Base-by-base conservation (phyloP, 495 filamentous ascomycete genomes). In the Penicillium robsamsonii region DNA sequence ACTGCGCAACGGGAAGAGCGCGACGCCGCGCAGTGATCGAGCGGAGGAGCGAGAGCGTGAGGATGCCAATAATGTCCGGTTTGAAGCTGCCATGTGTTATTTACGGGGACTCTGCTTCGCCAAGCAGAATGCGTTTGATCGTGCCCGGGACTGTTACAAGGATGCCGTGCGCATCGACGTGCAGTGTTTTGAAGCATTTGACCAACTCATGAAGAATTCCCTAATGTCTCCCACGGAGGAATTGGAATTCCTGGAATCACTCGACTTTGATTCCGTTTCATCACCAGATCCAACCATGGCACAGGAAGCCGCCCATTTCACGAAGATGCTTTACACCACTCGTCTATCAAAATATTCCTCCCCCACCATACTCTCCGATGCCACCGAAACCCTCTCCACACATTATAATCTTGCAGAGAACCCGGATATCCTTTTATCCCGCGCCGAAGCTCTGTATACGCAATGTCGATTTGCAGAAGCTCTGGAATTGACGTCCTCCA, bases 221-320 rank as follows among this genome's bases (percentile, higher is more conserved):
- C 82, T 97, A 25, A 95, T 99, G 90, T 92, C 92, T n/a, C 93
- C 95, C 2, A 87, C 92, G 38, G 95, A 99, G 70, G 94, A 99
- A 68, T 91, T 94, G 80, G 79, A 87, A 37, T 97, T 99, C 58
- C 80, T 99, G 30, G 89, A 93, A 58, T 90, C 88, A 22, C 79
- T 99, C 11, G 90, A 96, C 71, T 99, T 97, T 67, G 89, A 94
- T 65, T 82, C 86, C 9, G 84, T 97, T 31, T 76, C 79, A 8
- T 79, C 83, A 0, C 70, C 78, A 0, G 81, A 86, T 62, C 78
- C 81, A 6, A 81, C 84, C 1, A 74, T 79, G 13, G 80, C 87
- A 5, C 88, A 92, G 66, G 89, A 96, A 76, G 89, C 90, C 7
- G 90, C 89, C 6, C 87, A 96, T 56, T 97, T 97, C 68, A 90